Percentiles rank a stretch among this genome's conserved stretches.
phyloP scores from a whole-genome alignment of 192 early-diverging fungal species.

The Coemansia sp. region DNA sequence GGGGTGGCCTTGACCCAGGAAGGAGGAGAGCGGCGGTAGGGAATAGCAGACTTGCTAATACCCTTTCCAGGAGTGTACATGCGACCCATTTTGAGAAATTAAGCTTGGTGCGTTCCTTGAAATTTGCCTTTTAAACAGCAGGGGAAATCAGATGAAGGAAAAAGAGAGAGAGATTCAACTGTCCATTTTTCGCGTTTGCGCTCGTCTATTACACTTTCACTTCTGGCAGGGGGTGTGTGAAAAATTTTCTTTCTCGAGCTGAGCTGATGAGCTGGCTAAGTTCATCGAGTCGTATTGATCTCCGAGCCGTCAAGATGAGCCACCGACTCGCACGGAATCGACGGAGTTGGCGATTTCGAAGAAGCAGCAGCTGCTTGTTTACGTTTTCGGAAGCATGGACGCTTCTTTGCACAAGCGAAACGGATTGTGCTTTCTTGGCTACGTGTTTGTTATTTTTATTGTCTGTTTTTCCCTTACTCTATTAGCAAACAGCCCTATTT shows the following conservation, averaged over 20 bases:
- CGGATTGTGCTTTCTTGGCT: neutral
- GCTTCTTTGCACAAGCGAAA: neutral
- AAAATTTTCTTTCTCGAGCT: too few species aligned
- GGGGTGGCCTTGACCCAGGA: slow-evolving; percentile 98
- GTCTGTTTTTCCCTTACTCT: neutral
- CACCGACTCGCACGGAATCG: too few species aligned
- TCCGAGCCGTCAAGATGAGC: too few species aligned
- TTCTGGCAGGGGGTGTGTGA: too few species aligned
- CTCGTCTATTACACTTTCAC: neutral
- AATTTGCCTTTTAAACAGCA: slow-evolving; percentile 17
- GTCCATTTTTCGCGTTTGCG: neutral
- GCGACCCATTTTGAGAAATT: slow-evolving; percentile 74
- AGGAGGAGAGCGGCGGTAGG: slow-evolving; percentile 94
- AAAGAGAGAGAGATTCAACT: slow-evolving; percentile 9
- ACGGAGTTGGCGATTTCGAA: neutral
- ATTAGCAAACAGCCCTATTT: neutral
- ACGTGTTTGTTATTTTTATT: neutral
- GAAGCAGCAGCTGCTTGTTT: neutral
- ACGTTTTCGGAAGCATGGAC: neutral
- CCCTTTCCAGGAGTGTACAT: slow-evolving; percentile 99
- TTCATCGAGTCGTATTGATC: too few species aligned
- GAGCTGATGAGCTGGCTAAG: too few species aligned
- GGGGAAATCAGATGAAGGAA: neutral
- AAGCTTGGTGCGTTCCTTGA: slow-evolving; percentile 9
- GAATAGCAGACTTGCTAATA: slow-evolving; percentile 65